Evolutionary conservation across 805 yeast genomes (phyloP).

Genomic region (Candida ascalaphidarum): DNA sequence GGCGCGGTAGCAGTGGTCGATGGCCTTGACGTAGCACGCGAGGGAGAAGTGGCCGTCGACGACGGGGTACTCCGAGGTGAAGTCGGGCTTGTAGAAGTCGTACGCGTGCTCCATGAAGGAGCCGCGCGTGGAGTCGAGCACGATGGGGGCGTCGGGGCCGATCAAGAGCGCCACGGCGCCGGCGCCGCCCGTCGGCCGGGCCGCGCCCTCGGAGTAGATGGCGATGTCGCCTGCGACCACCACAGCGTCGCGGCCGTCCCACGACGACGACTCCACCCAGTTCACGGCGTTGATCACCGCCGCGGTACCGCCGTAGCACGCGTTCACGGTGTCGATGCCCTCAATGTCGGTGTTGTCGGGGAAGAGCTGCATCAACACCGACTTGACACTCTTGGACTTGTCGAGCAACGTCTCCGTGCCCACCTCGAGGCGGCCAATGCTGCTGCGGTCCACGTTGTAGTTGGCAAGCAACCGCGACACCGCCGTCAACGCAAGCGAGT

Average conservation of each 20-base stretch:
- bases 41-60: constrained; percentile 97
- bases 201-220: constrained; percentile 92
- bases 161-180: constrained; percentile 91
- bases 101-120: constrained; percentile 94
- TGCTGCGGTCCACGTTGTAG: constrained; percentile 71
- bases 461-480: constrained; percentile 67
- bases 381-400: constrained; percentile 93
- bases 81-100: constrained; percentile 97
- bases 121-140: constrained; percentile 83
- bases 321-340: constrained; percentile 93
- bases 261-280: constrained; percentile 92
- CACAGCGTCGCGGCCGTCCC: constrained; percentile 98
- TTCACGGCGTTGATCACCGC: constrained; percentile 89
- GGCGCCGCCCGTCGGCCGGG: constrained; percentile 99
- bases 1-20: constrained; percentile 76
- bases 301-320: constrained; percentile 97
- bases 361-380: constrained; percentile 90
- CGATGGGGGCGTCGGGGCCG: constrained; percentile 97
- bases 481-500: constrained; percentile 90
- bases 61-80: constrained; percentile 91
- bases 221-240: constrained; percentile 98
- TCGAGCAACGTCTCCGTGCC: constrained; percentile 97
- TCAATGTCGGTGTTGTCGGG: constrained; percentile 86
- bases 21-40: constrained; percentile 87
- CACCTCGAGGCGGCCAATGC: constrained; percentile 91